A percentile compares a stretch with the other conserved stretches of the same genome.
Evolutionary conservation across 306 rosid species (phyloP).

Genomic region (Cucurbita moschata): DNA sequence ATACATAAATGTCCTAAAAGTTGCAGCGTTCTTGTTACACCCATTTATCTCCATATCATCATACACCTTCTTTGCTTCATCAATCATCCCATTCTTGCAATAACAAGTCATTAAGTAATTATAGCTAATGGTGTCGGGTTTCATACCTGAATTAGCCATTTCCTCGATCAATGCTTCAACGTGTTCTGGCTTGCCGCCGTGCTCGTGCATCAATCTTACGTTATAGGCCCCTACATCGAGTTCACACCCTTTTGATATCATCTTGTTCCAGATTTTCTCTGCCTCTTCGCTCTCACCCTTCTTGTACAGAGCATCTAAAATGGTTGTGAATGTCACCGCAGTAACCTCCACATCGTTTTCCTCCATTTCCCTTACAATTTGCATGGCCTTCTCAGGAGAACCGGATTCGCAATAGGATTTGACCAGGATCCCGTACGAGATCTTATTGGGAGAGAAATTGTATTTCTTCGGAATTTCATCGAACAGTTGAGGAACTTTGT

Average conservation of each 20-base stretch:
- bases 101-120: constrained; percentile 49
- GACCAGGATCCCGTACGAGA: constrained; percentile 44
- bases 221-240: constrained; percentile 37
- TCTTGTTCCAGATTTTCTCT: constrained; percentile 37
- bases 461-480: constrained; percentile 35
- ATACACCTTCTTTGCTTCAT: constrained; percentile 40
- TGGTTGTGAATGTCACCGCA: constrained; percentile 32
- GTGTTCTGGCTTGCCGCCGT: constrained; percentile 30
- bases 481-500: constrained; percentile 33
- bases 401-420: constrained; percentile 32
- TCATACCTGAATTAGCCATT: constrained; percentile 36
- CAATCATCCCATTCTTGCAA: constrained; percentile 33
- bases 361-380: constrained; percentile 26
- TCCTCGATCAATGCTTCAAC: constrained; percentile 37
- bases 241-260: constrained; percentile 36
- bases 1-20: constrained; percentile 33
- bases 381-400: constrained; percentile 24
- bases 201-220: constrained; percentile 33
- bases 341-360: constrained; percentile 34
- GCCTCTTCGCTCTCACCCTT: constrained; percentile 39
- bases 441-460: constrained; percentile 26
- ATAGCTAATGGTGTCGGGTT: constrained; percentile 39
- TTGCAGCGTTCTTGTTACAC: constrained; percentile 44
- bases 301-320: constrained; percentile 33
- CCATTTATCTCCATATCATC: constrained; percentile 25